Base-by-base conservation (phyloP, 805 yeast genomes). In the Kuraishia floccosa region DNA sequence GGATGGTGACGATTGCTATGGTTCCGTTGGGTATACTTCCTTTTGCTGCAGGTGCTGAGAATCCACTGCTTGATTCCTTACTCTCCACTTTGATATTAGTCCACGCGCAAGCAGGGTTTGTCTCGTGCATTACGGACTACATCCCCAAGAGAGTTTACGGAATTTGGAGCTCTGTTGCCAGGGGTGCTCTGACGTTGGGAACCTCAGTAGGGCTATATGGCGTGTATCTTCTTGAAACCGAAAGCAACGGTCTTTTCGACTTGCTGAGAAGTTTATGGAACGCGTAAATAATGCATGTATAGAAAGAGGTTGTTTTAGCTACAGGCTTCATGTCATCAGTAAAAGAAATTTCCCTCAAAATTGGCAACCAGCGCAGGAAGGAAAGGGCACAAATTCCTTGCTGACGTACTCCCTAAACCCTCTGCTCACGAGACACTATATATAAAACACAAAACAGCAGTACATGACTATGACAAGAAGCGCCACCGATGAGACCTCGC, bases 91-190 rank as follows among this genome's bases (percentile, higher is more conserved):
- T 72, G 10, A 47, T 79, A 28, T 55, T 81, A 39, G 63, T 67
- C 46, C 91, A 82, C 51, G 65, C 75, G 33, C 72, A 70, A 50
- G 72, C 72, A 28, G 93, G 91, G 3, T 74, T 80, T 62, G 76
- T 72, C 46, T 63, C 82, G 25, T 79, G 91, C 62, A 81, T 82
- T 43, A 68, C 69, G 34, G 91, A 82, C 54, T 79, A 80, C 56
- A 76, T 82, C 33, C 91, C 89, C 31, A 58, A 60, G 48, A 70
- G 89, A 59, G 82, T 75, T 22, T 82, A 68, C 44, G 86, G 87
- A 11, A 40, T 63, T 20, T 66, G 70, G 67, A 83, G 78, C 55
- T 64, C 58, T 34, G 52, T 52, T 35, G 81, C 83, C 34, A 69
- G 70, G 68, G 64, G 66, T 41, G 46, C 75, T 28, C 62, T 82